Evolutionary conservation across 139 green algal species (phyloP).

Genomic region (Chlamydomonas applanata): DNA sequence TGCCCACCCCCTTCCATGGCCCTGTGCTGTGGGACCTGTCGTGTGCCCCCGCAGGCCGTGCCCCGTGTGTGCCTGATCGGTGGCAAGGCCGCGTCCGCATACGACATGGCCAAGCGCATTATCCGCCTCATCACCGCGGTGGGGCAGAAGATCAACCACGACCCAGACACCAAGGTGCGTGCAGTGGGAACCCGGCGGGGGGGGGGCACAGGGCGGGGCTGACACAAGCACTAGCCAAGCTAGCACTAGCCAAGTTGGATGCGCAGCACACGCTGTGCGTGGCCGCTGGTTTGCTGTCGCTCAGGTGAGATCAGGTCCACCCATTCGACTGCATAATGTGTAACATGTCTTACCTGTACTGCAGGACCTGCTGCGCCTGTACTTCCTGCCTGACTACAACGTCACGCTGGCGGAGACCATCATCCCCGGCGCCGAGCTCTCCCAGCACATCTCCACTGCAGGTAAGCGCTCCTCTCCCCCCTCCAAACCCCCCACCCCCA

Average conservation of each 20-base stretch:
- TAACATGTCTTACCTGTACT: neutral
- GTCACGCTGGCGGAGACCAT: constrained; percentile 91
- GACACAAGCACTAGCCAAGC: no score
- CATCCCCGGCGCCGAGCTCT: constrained; percentile 86
- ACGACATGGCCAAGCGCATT: constrained; percentile 98
- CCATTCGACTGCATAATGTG: no score
- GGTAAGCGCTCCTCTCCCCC: constrained; percentile 7
- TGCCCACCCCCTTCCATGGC: no score
- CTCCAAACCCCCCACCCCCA: no score
- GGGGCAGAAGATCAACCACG: constrained; percentile 85
- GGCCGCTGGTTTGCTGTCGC: no score
- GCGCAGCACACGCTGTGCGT: no score
- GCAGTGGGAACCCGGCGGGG: no score
- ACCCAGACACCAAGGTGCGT: constrained; percentile 64
- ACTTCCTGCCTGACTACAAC: constrained; percentile 99
- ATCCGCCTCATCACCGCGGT: constrained; percentile 94
- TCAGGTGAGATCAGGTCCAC: no score
- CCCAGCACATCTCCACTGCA: constrained; percentile 96
- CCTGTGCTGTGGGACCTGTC: no score
- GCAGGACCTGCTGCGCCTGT: constrained; percentile 58
- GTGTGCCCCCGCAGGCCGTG: constrained; percentile 61
- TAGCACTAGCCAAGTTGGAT: no score
- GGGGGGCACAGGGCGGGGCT: no score
- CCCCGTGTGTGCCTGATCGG: constrained; percentile 89
- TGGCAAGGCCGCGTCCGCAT: constrained; percentile 96